phyloP scores from a whole-genome alignment of 345 rosid genomes.

The Noccaea caerulescens region DNA sequence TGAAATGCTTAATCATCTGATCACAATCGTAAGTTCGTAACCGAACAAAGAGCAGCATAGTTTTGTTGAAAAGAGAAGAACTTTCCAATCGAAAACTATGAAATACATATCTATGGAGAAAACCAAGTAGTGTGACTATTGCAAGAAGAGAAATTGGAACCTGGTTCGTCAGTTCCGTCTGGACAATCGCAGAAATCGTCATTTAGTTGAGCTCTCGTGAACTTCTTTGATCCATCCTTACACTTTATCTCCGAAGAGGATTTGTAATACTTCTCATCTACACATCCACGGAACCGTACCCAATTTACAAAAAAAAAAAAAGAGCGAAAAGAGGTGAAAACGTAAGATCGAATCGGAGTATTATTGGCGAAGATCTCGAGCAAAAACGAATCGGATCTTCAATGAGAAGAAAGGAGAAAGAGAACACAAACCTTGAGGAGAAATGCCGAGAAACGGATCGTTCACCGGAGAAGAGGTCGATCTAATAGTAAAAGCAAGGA shows the following conservation, averaged over 20 bases:
- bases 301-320: background rate
- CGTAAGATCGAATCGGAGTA: background rate
- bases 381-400: slow-evolving; percentile 23
- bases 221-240: slow-evolving; percentile 81
- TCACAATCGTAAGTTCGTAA: background rate
- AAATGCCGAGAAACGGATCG: slow-evolving; percentile 74
- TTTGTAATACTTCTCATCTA: slow-evolving; percentile 80
- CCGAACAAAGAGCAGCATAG: too few relatives aligned
- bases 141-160: slow-evolving; percentile 42
- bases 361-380: background rate
- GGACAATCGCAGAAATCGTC: slow-evolving; percentile 96
- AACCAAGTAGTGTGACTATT: background rate
- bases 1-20: background rate
- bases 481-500: slow-evolving; percentile 44
- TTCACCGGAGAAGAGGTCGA: slow-evolving; percentile 53
- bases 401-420: background rate
- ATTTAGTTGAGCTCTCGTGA: slow-evolving; percentile 76
- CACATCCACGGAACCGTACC: slow-evolving; percentile 11
- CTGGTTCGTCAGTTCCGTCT: slow-evolving; percentile 95
- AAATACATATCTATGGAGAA: background rate
- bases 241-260: slow-evolving; percentile 71
- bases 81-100: background rate
- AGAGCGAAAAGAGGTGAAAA: background rate
- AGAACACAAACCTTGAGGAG: slow-evolving; percentile 72
- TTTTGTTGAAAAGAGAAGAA: background rate